phyloP scores from a whole-genome alignment of 2,329 filamentous ascomycete species.

The Fusarium udum region DNA sequence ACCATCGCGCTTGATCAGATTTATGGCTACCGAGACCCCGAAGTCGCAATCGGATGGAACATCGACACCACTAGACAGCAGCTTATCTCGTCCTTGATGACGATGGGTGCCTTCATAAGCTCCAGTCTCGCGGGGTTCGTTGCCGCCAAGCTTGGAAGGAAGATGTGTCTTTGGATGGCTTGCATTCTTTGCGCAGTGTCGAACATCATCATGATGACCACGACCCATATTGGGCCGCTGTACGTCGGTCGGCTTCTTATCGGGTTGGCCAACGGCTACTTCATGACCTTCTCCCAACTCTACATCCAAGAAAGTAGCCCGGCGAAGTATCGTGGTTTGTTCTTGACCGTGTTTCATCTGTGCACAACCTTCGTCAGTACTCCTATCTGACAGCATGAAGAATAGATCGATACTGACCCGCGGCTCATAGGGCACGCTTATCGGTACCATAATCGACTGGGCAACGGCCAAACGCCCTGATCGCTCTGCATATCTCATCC shows the following conservation, averaged over 20 bases:
- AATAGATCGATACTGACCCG: not conserved
- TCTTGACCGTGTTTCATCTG: slow-evolving; percentile 35
- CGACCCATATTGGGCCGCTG: slow-evolving; percentile 26
- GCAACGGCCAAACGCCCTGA: slow-evolving; percentile 33
- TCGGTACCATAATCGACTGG: slow-evolving; percentile 39
- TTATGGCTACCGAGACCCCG: slow-evolving; percentile 33
- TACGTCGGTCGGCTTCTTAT: slow-evolving; percentile 32
- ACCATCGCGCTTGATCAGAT: not conserved
- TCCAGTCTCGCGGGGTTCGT: slow-evolving; percentile 34
- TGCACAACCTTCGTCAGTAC: slow-evolving; percentile 36
- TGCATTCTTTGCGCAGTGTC: slow-evolving; percentile 33
- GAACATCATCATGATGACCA: slow-evolving; percentile 41
- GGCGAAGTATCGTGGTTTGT: slow-evolving; percentile 35
- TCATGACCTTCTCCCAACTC: slow-evolving; percentile 39
- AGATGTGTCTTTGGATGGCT: slow-evolving; percentile 29
- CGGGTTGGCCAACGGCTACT: slow-evolving; percentile 37
- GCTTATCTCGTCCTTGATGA: slow-evolving; percentile 39
- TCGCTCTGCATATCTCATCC: slow-evolving; percentile 34
- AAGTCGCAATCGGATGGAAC: slow-evolving; percentile 39
- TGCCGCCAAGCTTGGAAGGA: slow-evolving; percentile 29
- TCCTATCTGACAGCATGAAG: rapidly evolving
- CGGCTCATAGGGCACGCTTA: slow-evolving; percentile 21
- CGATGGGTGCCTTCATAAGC: slow-evolving; percentile 37
- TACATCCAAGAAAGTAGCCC: slow-evolving; percentile 38
- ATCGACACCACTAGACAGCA: slow-evolving; percentile 37